Conservation (phyloP, 805 yeast genomes). For the Lipomyces lipofer region DNA sequence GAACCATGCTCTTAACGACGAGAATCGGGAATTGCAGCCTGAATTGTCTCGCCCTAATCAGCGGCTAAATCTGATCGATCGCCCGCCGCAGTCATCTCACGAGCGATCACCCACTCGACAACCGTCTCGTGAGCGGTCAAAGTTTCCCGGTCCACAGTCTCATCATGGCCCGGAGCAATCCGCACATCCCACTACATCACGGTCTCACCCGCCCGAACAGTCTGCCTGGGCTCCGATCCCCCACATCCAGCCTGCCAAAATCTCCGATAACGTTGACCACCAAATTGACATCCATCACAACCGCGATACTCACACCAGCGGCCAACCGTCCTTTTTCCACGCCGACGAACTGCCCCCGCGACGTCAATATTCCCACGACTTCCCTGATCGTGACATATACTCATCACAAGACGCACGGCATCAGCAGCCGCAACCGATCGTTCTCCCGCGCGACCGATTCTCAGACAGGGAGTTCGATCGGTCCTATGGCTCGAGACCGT, state of each 20-base stretch:
- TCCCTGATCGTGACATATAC: slow-evolving; percentile 7
- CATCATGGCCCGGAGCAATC: no score
- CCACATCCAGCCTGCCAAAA: slow-evolving; percentile 12
- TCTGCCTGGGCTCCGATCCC: slow-evolving; percentile 32
- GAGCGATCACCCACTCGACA: slow-evolving; percentile 1
- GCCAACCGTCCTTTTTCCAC: not conserved
- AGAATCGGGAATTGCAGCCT: not conserved
- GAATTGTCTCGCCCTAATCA: no score
- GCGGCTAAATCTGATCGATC: not conserved
- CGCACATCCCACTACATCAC: no score
- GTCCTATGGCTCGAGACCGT: slow-evolving; percentile 19
- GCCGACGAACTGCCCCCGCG: not conserved
- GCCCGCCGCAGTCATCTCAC: not conserved
- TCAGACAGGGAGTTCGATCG: slow-evolving; percentile 26
- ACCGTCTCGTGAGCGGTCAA: not conserved
- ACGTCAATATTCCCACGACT: not conserved
- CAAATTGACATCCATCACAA: not conserved
- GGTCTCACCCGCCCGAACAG: slow-evolving; percentile 3
- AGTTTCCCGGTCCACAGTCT: not conserved
- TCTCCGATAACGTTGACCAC: slow-evolving; percentile 1
- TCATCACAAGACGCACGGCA: slow-evolving; percentile 22
- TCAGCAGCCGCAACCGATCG: slow-evolving; percentile 15
- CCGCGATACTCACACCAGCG: slow-evolving; percentile 11
- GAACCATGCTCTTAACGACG: not conserved
- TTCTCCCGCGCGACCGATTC: slow-evolving; percentile 25